These are phyloP conservation scores for Amylostereum chailletii DNA, from an alignment of 1,284 basidiomycete species.

Conservation along the genomic window DNA sequence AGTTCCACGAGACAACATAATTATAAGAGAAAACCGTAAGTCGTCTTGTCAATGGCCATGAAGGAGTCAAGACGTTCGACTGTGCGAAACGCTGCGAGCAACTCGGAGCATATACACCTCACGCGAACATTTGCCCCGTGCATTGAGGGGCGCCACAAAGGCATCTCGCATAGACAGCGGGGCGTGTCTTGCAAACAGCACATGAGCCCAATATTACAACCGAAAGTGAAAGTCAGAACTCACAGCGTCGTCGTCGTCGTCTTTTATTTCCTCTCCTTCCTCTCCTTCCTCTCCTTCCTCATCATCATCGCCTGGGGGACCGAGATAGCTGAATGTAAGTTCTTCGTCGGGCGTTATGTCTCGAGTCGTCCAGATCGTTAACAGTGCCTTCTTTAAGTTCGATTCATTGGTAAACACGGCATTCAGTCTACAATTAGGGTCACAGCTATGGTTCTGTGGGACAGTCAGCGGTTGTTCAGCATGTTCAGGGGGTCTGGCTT, in stretches of 20 bases:
- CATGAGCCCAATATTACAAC: not conserved
- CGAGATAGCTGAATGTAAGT: slow-evolving; percentile 76
- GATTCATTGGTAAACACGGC: slow-evolving; percentile 52
- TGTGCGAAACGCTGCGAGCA: too few species aligned
- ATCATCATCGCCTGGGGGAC: slow-evolving; percentile 36
- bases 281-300: slow-evolving; percentile 9
- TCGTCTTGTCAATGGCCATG: too few species aligned
- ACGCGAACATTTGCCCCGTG: slow-evolving; percentile 22
- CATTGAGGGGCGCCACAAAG: slow-evolving; percentile 37
- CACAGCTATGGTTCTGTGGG: slow-evolving; percentile 79
- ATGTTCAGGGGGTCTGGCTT: slow-evolving; percentile 15
- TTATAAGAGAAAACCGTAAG: too few species aligned
- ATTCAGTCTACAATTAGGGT: slow-evolving; percentile 73
- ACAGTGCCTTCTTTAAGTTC: slow-evolving; percentile 32
- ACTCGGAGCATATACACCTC: not conserved
- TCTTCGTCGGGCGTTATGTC: slow-evolving; percentile 67
- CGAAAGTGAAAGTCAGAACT: slow-evolving; percentile 2
- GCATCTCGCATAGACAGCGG: slow-evolving; percentile 42
- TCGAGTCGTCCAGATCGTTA: slow-evolving; percentile 63
- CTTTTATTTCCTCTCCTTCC: not conserved
- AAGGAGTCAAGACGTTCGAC: too few species aligned
- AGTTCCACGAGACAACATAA: too few species aligned
- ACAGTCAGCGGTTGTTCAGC: not conserved
- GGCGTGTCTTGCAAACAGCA: slow-evolving; percentile 4
- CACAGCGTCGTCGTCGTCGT: slow-evolving; percentile 14